A percentile compares a stretch with the other conserved stretches of the same genome.
Evolutionary conservation across 2,329 filamentous ascomycete species (phyloP).

Genomic region (Phialocephala subalpina): DNA sequence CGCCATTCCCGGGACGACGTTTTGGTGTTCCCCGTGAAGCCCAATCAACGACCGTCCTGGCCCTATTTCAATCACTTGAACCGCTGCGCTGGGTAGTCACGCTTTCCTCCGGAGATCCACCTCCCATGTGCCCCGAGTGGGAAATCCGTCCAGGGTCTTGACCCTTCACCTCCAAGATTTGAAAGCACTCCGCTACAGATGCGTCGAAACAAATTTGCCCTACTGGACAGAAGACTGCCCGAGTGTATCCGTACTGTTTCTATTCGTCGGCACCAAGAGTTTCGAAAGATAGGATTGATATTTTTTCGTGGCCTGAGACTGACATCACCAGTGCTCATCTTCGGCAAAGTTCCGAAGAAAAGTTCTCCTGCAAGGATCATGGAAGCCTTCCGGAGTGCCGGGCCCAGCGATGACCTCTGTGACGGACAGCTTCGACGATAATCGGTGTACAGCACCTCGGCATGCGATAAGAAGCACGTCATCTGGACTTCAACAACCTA

Average conservation of each 20-base stretch:
- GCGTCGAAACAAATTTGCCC: background rate
- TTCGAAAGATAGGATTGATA: background rate
- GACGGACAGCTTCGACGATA: background rate
- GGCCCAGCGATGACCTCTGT: conserved; percentile 17
- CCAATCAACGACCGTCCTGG: conserved; percentile 12
- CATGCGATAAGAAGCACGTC: background rate
- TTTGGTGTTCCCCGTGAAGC: conserved; percentile 3
- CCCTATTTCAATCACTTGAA: conserved; percentile 4
- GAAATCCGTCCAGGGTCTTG: background rate
- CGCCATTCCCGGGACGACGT: conserved; percentile 16
- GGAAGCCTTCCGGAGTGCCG: conserved; percentile 26
- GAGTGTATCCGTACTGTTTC: background rate
- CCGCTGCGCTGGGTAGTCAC: conserved; percentile 19
- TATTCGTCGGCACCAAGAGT: background rate
- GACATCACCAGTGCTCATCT: conserved; percentile 7
- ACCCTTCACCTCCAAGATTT: conserved; percentile 1
- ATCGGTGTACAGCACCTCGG: background rate
- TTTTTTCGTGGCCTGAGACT: background rate
- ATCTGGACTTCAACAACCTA: background rate
- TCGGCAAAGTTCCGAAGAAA: conserved; percentile 5
- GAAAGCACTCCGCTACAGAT: background rate
- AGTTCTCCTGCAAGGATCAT: conserved; percentile 25
- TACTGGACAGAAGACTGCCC: background rate
- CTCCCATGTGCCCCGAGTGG: background rate
- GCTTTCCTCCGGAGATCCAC: conserved; percentile 9